Percentiles rank a stretch among this genome's conserved stretches.
These are phyloP conservation scores for Euphorbia pulcherrima DNA, from an alignment of 345 rosid species.

Conservation along the genomic window DNA sequence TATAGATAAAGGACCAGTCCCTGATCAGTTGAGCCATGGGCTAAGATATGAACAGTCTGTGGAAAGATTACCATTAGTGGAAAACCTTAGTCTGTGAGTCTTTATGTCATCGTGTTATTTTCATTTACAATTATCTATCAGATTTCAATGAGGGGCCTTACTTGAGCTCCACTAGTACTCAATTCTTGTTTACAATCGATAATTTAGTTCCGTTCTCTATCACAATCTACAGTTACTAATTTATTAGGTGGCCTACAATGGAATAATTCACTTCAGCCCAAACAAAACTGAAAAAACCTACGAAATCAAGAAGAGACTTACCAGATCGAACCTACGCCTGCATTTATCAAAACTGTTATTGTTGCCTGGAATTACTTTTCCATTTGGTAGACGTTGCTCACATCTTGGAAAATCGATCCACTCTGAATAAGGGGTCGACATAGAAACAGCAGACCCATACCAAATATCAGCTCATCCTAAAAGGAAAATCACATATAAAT, in stretches of 20 bases:
- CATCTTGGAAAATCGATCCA: conserved; percentile 98
- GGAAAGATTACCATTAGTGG: too few relatives aligned
- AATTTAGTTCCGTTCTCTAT: too few relatives aligned
- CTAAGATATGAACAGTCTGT: too few relatives aligned
- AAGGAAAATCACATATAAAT: background rate
- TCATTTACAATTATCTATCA: too few relatives aligned
- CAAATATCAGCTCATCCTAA: conserved; percentile 4
- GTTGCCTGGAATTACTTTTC: conserved; percentile 66
- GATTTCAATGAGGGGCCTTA: too few relatives aligned
- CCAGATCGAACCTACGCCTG: conserved; percentile 89
- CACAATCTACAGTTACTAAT: background rate
- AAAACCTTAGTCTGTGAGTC: too few relatives aligned
- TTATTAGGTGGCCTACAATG: too few relatives aligned
- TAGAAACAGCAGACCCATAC: conserved; percentile 9
- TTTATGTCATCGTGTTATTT: too few relatives aligned
- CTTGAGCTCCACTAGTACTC: too few relatives aligned
- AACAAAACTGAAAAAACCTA: background rate
- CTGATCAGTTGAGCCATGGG: too few relatives aligned
- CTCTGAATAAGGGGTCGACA: conserved; percentile 40
- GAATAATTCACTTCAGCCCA: background rate
- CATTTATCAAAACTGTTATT: conserved; percentile 81
- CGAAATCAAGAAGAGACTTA: conserved; percentile 34
- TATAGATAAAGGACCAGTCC: too few relatives aligned
- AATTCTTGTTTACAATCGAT: too few relatives aligned
- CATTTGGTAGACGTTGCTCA: conserved; percentile 69